phyloP scores from a whole-genome alignment of 805 yeast species.

The Vanderwaltozyma verrucispora region DNA sequence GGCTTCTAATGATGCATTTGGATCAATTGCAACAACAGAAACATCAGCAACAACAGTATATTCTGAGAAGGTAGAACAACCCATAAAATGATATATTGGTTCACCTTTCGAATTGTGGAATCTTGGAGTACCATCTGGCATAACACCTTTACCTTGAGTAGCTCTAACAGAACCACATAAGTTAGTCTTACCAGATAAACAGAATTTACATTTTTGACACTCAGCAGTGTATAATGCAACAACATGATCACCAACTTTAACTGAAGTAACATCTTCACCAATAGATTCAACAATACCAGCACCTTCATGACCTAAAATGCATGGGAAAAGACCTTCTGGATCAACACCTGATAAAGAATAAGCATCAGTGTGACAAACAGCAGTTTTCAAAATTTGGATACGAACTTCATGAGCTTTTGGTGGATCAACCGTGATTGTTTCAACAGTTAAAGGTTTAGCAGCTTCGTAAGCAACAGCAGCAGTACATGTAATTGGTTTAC shows the following conservation, averaged over 20 bases:
- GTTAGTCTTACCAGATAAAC: slow-evolving; percentile 91
- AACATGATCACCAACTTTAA: slow-evolving; percentile 89
- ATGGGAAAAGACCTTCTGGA: slow-evolving; percentile 95
- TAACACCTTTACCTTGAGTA: slow-evolving; percentile 95
- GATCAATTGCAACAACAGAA: slow-evolving; percentile 86
- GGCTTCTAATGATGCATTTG: slow-evolving; percentile 71
- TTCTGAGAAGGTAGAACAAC: slow-evolving; percentile 93
- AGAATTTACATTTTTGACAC: slow-evolving; percentile 90
- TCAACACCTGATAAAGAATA: slow-evolving; percentile 90
- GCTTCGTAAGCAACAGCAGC: slow-evolving; percentile 99
- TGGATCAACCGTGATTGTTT: slow-evolving; percentile 81
- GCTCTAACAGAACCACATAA: slow-evolving; percentile 92
- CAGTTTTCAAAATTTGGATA: slow-evolving; percentile 76
- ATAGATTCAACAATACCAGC: slow-evolving; percentile 93
- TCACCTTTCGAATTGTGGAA: slow-evolving; percentile 75
- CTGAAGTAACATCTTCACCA: slow-evolving; percentile 88
- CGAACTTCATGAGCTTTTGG: slow-evolving; percentile 98
- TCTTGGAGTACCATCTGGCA: slow-evolving; percentile 97
- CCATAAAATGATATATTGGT: slow-evolving; percentile 88
- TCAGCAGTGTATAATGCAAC: slow-evolving; percentile 94
- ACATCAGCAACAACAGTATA: slow-evolving; percentile 98
- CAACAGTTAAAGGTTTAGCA: slow-evolving; percentile 68
- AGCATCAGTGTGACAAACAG: slow-evolving; percentile 98
- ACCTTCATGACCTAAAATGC: slow-evolving; percentile 93
- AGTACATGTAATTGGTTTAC: slow-evolving; percentile 61